Conservation (phyloP, 768 basidiomycete genomes). For the Suillus occidentalis region DNA sequence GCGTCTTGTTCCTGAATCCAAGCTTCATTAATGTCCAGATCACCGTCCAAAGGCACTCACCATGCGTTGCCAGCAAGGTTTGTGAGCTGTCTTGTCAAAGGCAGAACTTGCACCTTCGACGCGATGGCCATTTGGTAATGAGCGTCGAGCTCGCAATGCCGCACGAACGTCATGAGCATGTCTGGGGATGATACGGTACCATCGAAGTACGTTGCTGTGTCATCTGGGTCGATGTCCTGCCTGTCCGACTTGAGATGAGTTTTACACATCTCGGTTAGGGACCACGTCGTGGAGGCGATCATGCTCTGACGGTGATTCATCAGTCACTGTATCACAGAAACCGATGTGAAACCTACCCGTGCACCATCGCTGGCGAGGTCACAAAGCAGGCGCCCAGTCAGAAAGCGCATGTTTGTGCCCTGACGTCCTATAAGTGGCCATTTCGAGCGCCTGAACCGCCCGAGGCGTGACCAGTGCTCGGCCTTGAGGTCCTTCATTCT, state of each 20-base stretch:
- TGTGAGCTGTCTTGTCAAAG: constrained; percentile 90
- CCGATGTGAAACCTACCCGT: constrained; percentile 53
- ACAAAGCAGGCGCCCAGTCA: constrained; percentile 84
- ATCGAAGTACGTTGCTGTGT: constrained; percentile 90
- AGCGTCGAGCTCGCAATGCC: constrained; percentile 93
- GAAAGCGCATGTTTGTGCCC: constrained; percentile 79
- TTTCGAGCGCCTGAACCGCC: constrained; percentile 80
- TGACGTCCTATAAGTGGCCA: constrained; percentile 83
- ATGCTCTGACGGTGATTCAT: constrained; percentile 60
- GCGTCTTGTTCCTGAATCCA: constrained; percentile 82
- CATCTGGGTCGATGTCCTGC: constrained; percentile 95
- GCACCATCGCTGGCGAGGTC: constrained; percentile 94
- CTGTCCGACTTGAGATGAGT: constrained; percentile 84
- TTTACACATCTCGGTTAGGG: constrained; percentile 93
- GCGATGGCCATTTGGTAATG: constrained; percentile 98
- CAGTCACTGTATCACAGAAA: background rate
- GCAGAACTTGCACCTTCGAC: constrained; percentile 89
- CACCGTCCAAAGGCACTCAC: constrained; percentile 42
- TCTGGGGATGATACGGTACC: constrained; percentile 74
- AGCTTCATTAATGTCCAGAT: background rate
- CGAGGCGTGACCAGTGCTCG: constrained; percentile 93
- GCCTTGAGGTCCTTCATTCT: constrained; percentile 89
- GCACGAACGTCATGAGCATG: constrained; percentile 80
- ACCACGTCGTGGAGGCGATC: constrained; percentile 98
- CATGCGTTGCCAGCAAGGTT: constrained; percentile 97